Evolutionary conservation across 352 stramenopile genomes (phyloP), one percentile per base, ranked within the genome.

Genomic region (Phytophthora rubi): DNA sequence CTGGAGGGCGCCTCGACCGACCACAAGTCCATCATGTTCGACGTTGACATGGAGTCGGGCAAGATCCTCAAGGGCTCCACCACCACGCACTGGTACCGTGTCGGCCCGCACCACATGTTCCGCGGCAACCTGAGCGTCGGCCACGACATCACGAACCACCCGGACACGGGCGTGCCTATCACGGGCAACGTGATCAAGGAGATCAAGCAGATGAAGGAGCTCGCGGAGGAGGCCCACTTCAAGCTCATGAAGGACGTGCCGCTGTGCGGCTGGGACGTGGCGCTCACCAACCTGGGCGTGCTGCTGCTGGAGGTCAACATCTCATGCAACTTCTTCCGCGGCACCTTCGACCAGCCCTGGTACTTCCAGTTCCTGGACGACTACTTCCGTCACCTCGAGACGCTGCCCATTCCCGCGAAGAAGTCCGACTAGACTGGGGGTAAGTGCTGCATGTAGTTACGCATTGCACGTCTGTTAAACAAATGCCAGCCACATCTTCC

Each of bases 21-120:
- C 86, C 97, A 99, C 86, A 94, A 97, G 83, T 98, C 95, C 39
- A 98, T 99, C 70, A 93, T 99, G 73, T 99, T 99, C 68, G 96
- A 99, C 78, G 94, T 99, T 6, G 95, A 99, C 80, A 90, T 97
- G 71, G 86, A 94, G 37, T 98, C 92, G 9, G 97, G 97, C 42
- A 86, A 90, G 57, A 98, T 99, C 69, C 58, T 91, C 21, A 94
- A 95, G 76, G 97, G 97, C 49, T 98, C 96, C 21, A 99, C 96
- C 33, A 99, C 98, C 77, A 96, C 87, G 28, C 96, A 99, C 82
- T 99, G 97, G 97, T 97, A 98, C 82, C 76, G 90, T 58, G 82
- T 98, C 28, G 94, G 94, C 10, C 79, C 82, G 30, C 76, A 88
- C 60, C 88, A 97, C 76, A 68, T 91, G 23, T 79, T 87, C 56